phyloP scores from a whole-genome alignment of 1,284 basidiomycete species.

The Austropuccinia psidii region DNA sequence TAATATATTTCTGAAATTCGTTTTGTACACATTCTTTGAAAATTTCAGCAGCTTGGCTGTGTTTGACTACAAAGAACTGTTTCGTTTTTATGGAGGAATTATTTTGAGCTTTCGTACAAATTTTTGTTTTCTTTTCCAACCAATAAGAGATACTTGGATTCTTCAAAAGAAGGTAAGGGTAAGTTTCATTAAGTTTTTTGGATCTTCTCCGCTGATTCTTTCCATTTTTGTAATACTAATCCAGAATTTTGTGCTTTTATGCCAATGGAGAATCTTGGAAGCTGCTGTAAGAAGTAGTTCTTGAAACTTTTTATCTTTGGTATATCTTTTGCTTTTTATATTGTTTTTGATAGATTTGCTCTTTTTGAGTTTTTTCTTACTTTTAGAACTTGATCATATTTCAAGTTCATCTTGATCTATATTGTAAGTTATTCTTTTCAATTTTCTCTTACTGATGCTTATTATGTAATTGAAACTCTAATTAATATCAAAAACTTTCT shows the following conservation, averaged over 20 bases:
- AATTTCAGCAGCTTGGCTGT: background rate
- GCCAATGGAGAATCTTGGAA: constrained; percentile 20
- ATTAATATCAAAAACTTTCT: no score
- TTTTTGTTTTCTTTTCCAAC: constrained; percentile 17
- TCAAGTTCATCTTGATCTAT: no score
- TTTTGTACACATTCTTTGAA: constrained; percentile 2
- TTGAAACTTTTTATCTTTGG: no score
- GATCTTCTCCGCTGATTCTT: constrained; percentile 14
- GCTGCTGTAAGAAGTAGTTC: no score
- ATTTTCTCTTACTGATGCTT: no score
- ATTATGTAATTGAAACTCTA: no score
- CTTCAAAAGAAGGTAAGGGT: constrained; percentile 21
- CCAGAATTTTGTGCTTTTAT: constrained; percentile 25
- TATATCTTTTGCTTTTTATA: no score
- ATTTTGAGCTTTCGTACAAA: background rate
- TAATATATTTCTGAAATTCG: background rate
- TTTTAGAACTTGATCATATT: no score
- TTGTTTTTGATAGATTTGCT: no score
- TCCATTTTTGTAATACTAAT: constrained; percentile 27
- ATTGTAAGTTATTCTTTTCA: no score
- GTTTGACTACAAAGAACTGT: background rate
- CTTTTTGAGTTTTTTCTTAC: no score
- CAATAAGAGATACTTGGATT: constrained; percentile 24
- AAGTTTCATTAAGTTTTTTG: constrained; percentile 20
- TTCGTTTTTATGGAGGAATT: background rate